Conservation (phyloP, 164 flowering plant species). For the Chimonanthus praecox region DNA sequence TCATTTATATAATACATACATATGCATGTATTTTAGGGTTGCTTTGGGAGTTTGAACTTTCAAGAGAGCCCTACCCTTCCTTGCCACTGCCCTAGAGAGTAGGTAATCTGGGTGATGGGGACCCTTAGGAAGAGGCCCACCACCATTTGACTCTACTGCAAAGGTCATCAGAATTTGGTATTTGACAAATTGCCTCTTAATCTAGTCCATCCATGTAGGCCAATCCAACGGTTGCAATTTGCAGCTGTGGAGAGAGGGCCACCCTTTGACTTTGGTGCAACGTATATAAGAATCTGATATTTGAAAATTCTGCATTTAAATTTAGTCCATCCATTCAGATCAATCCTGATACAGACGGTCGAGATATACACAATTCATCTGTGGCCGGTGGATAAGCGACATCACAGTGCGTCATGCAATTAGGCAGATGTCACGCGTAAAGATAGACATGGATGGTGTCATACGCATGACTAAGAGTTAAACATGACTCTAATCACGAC, state of each 20-base stretch:
- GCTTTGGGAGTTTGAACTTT: neutral
- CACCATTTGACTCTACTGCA: no score
- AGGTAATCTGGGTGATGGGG: neutral
- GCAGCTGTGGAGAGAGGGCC: neutral
- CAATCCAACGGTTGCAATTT: no score
- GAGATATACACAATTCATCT: neutral
- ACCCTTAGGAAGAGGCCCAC: neutral
- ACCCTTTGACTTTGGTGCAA: neutral
- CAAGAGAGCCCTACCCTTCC: no score
- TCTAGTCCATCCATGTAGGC: no score
- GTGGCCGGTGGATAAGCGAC: conserved; percentile 15
- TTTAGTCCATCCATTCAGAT: conserved; percentile 7
- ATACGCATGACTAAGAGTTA: neutral
- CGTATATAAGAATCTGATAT: neutral
- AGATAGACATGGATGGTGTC: conserved; percentile 6
- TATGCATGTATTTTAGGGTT: neutral
- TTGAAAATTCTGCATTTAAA: neutral
- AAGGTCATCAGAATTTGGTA: no score
- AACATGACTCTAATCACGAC: conserved; percentile 1
- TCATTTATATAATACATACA: neutral
- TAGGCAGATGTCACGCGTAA: conserved; percentile 27
- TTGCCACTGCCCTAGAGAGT: neutral
- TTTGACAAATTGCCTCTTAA: no score
- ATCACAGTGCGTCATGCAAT: conserved; percentile 3
- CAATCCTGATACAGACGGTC: conserved; percentile 1